phyloP scores from a whole-genome alignment of 495 filamentous ascomycete genomes.

The Letharia lupina region DNA sequence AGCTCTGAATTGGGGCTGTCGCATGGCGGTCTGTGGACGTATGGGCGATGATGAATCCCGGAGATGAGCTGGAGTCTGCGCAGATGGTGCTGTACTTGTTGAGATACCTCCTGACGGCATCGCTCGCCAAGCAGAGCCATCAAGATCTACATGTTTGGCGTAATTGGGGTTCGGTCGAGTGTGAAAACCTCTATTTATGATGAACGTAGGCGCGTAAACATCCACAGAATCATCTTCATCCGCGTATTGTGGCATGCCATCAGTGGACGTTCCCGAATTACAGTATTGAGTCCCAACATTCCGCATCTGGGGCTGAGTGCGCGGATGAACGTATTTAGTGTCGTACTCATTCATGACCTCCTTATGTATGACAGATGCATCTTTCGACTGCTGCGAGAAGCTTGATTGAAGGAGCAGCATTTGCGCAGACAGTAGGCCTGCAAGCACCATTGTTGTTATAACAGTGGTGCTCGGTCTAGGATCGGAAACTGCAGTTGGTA shows the following conservation, averaged over 20 bases:
- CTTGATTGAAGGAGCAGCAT: constrained; percentile 58
- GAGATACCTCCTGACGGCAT: constrained; percentile 19
- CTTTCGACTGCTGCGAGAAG: constrained; percentile 79
- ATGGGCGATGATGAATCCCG: constrained; percentile 48
- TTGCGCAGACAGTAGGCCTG: constrained; percentile 66
- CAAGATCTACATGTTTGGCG: constrained; percentile 65
- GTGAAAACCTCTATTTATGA: constrained; percentile 72
- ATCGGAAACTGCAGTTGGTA: constrained; percentile 67
- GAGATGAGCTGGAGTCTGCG: constrained; percentile 39
- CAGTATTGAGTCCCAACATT: constrained; percentile 75
- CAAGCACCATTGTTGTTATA: constrained; percentile 65
- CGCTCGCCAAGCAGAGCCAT: constrained; percentile 32
- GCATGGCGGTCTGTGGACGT: constrained; percentile 40
- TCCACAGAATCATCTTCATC: constrained; percentile 49
- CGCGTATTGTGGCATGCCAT: constrained; percentile 26
- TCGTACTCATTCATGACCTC: constrained; percentile 95
- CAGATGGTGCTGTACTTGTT: constrained; percentile 28
- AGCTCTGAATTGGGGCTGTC: constrained; percentile 50
- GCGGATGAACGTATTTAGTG: constrained; percentile 86
- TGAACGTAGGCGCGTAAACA: constrained; percentile 65
- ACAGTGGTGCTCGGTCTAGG: constrained; percentile 76
- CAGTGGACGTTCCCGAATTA: constrained; percentile 26
- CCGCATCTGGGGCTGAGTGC: constrained; percentile 69
- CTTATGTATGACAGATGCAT: constrained; percentile 72
- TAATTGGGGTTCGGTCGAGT: constrained; percentile 88